Conservation (phyloP, 441 rosid genomes). For the Hura crepitans region DNA sequence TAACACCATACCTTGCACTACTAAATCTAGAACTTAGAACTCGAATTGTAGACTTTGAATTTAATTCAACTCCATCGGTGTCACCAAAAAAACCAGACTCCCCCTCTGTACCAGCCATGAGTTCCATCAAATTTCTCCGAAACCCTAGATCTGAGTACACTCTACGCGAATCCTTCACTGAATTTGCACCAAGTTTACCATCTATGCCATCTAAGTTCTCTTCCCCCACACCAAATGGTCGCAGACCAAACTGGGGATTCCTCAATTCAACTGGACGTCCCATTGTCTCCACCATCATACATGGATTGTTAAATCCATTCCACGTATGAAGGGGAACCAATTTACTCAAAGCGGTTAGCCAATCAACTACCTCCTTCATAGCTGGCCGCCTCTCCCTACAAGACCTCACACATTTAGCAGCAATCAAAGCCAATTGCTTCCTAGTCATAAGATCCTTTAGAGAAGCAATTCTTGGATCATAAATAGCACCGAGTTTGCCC, state of each 20-base stretch:
- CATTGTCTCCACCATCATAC: conserved; percentile 89
- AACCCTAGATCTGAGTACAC: conserved; percentile 70
- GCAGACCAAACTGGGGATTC: conserved; percentile 25
- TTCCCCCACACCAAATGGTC: conserved; percentile 22
- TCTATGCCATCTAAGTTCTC: conserved; percentile 37
- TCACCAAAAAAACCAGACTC: no score
- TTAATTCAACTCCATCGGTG: conserved; percentile 22
- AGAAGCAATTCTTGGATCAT: conserved; percentile 63
- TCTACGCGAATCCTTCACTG: conserved; percentile 39
- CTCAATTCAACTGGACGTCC: conserved; percentile 65
- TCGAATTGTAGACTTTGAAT: conserved; percentile 28
- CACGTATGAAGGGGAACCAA: conserved; percentile 77
- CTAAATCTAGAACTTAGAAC: conserved; percentile 38
- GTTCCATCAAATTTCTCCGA: conserved; percentile 68
- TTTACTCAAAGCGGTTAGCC: conserved; percentile 68
- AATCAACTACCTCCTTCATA: conserved; percentile 77
- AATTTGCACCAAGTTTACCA: conserved; percentile 28
- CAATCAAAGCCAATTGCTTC: conserved; percentile 78
- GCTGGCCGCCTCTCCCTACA: conserved; percentile 92
- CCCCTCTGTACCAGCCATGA: conserved; percentile 48
- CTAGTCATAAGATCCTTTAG: conserved; percentile 62
- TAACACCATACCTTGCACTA: conserved; percentile 33
- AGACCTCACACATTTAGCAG: conserved; percentile 89
- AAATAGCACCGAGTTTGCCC: conserved; percentile 71
- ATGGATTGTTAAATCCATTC: conserved; percentile 91